Evolutionary conservation across 2,329 filamentous ascomycete genomes (phyloP), one percentile per base, ranked within the genome.

Genomic region (Lecanicillium sp.): DNA sequence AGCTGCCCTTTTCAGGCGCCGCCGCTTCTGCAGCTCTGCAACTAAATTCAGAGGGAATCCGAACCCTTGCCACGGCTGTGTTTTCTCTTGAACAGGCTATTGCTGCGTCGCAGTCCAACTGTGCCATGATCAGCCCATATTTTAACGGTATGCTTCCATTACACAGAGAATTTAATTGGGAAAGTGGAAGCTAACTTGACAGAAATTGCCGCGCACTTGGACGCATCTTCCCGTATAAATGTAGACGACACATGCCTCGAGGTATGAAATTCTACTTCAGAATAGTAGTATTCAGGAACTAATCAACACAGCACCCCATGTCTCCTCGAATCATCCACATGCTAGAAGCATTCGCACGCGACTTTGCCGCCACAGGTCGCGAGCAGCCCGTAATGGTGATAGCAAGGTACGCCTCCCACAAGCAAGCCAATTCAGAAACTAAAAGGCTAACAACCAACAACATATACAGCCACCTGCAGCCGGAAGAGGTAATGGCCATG

Each of bases 301-400:
- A 13, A 22, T 2, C 1, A n/a, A 19, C 28, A 45, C 45, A 69
- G 40, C 68, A 72, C 42, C 63, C 68, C 19, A 70, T 67, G 54
- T 64, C 65, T 7, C 54, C 67, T 1, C 59, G 67, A 13, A 51
- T 70, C n/a, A 42, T 69, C 15, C 66, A 70, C 45, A 72, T 72
- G 31, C 51, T 69, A 13, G 63, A 70, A 42, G 65, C 59, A 0
- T 72, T 70, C 52, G 61, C 57, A 41, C 56, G 55, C 3, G 56
- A 70, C 15, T 66, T 65, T 42, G 59, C 58, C 35, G 60, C 67
- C 45, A 71, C 67, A 0, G 67, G 67, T n/a, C 60, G 62, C 41
- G 58, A 63, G 37, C 67, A 72, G 50, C 68, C 69, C 2, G 52
- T 67, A 9, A 45, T 71, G 41, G 37, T 47, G 29, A 45, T 46